phyloP scores from a whole-genome alignment of 1,284 basidiomycete species.

The Cryptococcus wingfieldii region DNA sequence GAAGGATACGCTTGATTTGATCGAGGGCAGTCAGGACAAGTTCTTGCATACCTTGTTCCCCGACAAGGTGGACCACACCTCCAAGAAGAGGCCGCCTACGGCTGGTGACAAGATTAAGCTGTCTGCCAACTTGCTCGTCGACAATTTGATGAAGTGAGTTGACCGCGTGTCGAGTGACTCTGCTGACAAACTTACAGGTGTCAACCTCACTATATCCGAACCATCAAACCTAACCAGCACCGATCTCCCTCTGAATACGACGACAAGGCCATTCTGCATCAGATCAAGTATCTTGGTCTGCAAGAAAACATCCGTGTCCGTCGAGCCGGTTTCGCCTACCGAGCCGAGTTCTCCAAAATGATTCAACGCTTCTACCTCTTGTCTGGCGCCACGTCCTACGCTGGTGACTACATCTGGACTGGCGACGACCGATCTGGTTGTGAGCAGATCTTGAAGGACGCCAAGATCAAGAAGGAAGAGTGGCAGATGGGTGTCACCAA shows the following conservation, averaged over 20 bases:
- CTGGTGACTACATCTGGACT: constrained; percentile 96
- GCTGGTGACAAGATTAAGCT: constrained; percentile 98
- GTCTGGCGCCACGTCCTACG: constrained; percentile 92
- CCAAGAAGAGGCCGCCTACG: constrained; percentile 96
- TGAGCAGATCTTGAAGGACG: constrained; percentile 87
- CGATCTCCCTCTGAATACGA: constrained; percentile 91
- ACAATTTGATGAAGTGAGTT: constrained; percentile 49
- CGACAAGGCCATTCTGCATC: constrained; percentile 88
- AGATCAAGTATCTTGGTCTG: constrained; percentile 97
- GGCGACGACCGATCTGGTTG: constrained; percentile 89
- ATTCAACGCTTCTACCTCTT: constrained; percentile 95
- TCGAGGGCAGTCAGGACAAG: constrained; percentile 70
- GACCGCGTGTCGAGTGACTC: neutral
- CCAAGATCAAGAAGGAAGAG: constrained; percentile 91
- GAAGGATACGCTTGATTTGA: constrained; percentile 89
- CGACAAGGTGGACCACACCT: constrained; percentile 90
- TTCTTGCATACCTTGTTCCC: constrained; percentile 90
- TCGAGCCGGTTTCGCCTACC: constrained; percentile 94
- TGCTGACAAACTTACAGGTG: constrained; percentile 64
- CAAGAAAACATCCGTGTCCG: constrained; percentile 98
- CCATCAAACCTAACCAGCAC: constrained; percentile 99
- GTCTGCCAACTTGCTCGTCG: constrained; percentile 90
- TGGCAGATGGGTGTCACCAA: constrained; percentile 99
- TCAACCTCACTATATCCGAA: constrained; percentile 97
- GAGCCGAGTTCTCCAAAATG: constrained; percentile 88